A percentile compares a stretch with the other conserved stretches of the same genome.
Evolutionary conservation across 192 early-diverging fungal genomes (phyloP).

Genomic region (Coemansia sp.): DNA sequence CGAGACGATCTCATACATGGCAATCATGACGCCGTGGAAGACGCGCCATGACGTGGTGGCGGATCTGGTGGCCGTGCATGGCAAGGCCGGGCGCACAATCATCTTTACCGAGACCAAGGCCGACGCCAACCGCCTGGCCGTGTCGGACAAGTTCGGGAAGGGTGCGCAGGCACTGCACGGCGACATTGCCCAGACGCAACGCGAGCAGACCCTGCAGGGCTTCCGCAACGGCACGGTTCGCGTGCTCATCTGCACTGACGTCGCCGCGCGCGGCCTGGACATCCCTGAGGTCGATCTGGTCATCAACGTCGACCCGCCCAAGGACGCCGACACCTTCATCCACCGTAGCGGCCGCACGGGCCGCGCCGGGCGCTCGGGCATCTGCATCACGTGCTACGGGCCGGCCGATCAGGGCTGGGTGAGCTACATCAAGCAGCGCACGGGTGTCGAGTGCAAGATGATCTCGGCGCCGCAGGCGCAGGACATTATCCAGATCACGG

Average conservation of each 20-base stretch:
- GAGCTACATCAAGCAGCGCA: slow-evolving; percentile 64
- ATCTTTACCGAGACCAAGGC: slow-evolving; percentile 95
- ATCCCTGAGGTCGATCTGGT: slow-evolving; percentile 96
- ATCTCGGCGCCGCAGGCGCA: slow-evolving; percentile 81
- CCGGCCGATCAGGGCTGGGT: slow-evolving; percentile 78
- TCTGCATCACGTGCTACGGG: slow-evolving; percentile 93
- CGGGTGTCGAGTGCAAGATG: slow-evolving; percentile 75
- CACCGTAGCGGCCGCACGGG: slow-evolving; percentile 94
- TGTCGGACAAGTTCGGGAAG: slow-evolving; percentile 70
- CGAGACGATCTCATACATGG: slow-evolving; percentile 78
- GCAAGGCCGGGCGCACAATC: slow-evolving; percentile 73
- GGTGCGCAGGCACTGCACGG: slow-evolving; percentile 88
- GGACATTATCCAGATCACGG: slow-evolving; percentile 81
- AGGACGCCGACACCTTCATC: slow-evolving; percentile 90
- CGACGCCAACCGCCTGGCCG: slow-evolving; percentile 77
- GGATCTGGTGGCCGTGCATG: slow-evolving; percentile 91
- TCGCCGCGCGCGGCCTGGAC: slow-evolving; percentile 91
- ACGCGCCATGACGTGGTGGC: slow-evolving; percentile 86
- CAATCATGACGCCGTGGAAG: slow-evolving; percentile 81
- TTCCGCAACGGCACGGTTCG: slow-evolving; percentile 90
- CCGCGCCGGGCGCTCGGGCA: slow-evolving; percentile 79
- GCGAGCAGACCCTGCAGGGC: slow-evolving; percentile 91
- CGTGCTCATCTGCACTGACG: slow-evolving; percentile 92
- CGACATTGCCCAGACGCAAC: slow-evolving; percentile 73
- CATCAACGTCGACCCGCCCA: slow-evolving; percentile 92